Base-by-base conservation (phyloP, 495 filamentous ascomycete genomes). In the Penicillium cinerascens region DNA sequence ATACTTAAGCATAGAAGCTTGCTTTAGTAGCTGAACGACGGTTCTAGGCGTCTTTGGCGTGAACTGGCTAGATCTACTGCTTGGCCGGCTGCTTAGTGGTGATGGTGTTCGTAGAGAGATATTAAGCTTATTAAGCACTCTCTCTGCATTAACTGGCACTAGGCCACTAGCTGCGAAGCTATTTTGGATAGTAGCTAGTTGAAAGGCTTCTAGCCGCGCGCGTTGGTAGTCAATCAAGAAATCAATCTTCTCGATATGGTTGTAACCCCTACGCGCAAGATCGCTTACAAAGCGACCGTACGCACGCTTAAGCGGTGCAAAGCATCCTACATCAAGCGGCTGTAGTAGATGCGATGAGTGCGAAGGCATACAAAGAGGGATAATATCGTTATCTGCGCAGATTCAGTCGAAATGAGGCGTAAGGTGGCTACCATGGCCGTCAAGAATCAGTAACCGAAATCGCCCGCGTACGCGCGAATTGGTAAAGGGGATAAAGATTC, bases 301-400 rank as follows among this genome's bases (percentile, higher is more conserved):
- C 4, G 33, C 36, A 4, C 51, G 22, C 20, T n/a, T n/a, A n/a
- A n/a, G n/a, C n/a, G n/a, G n/a, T n/a, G n/a, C n/a, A n/a, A n/a
- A n/a, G n/a, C n/a, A 64, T 62, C 6, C 49, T 10, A 70, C 50
- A 56, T 65, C 64, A 21, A 69, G 56, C 15, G 64, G 66, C 42
- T 69, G 64, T 18, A 66, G 51, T 10, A 56, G 21, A 39, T 70
- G 49, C 13, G 66, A 64, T 10, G 49, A 56, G 51, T 68, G 56
- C 11, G 59, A 9, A 8, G 64, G 54, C 20, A 69, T 55, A 40
- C 51, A 67, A n/a, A 65, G 41, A 4, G 55, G 35, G 2, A 60
- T 47, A 47, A 66, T 62, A 27, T 61, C 49, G n/a, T 58, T 39
- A n/a, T 59, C 42, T 16, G 38, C n/a, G 21, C 43, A 60, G 29